Base-by-base conservation (phyloP, 1,284 basidiomycete genomes). In the Peniophora sp. region DNA sequence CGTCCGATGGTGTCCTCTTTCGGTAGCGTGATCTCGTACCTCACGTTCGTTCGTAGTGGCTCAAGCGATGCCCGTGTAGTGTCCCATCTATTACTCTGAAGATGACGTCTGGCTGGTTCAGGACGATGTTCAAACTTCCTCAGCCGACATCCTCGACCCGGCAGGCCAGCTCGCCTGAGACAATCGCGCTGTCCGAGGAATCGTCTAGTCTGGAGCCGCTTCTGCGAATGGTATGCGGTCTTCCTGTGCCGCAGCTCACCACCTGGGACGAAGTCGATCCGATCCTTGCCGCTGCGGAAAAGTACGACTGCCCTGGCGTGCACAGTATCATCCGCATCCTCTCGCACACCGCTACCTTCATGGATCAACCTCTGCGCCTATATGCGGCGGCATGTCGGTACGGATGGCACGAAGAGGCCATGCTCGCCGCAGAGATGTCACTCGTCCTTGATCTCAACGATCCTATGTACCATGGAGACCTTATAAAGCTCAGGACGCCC, bases 301-400 rank as follows among this genome's bases (percentile, higher is more conserved):
- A 83, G 58, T 84, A 83, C 61, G 82, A 84, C 46, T 83, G 81
- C 75, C 73, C 78, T 0, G 81, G 81, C 0, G 78, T 81, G 1
- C 65, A 71, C 52, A 80, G 78, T 5, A 72, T 81, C 56, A 62
- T 81, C 43, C 78, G 78, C 25, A 72, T 77, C 22, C 69, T 77
- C 10, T 64, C 79, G 46, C 68, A 75, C 59, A 77, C 73, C 0
- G 74, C 74, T 0, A 62, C 71, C 0, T 68, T 83, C 46, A 62
- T 74, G 32, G 63, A 69, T 27, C 69, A 79, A 48, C 77, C 81
- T 0, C 65, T 85, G 3, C 74, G 75, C 12, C 65, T 84, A 14
- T 85, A 82, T 53, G 69, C 74, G 2, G 64, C 79, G 5, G 73
- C 79, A 2, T 77, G 74, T 53, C 72, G 81, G 2, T 81, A 75